Percentiles rank a stretch among this genome's conserved stretches.
phyloP scores from a whole-genome alignment of 2,329 filamentous ascomycete species.

The Aureobasidium melanogenum region DNA sequence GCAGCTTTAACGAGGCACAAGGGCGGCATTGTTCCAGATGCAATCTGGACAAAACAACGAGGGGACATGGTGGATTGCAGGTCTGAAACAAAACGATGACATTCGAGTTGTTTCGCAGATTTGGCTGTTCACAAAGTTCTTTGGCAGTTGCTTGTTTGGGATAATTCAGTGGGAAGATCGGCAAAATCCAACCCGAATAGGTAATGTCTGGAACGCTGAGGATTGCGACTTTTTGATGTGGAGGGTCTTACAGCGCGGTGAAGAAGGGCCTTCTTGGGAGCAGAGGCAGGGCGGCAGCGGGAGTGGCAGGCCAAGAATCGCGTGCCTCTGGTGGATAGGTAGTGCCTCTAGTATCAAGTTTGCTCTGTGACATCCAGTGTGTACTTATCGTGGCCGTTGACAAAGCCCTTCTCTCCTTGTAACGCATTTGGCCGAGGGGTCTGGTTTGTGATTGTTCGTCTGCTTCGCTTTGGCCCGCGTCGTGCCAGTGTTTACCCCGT shows the following conservation, averaged over 20 bases:
- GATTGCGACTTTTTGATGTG: conserved; percentile 9
- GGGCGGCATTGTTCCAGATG: conserved; percentile 5
- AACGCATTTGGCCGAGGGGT: conserved; percentile 4
- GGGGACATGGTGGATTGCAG: background rate
- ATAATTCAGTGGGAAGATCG: background rate
- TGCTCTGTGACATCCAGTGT: background rate
- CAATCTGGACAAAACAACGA: conserved; percentile 6
- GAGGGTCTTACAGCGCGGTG: background rate
- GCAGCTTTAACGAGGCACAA: background rate
- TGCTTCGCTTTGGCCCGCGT: conserved; percentile 10
- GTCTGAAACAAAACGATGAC: background rate
- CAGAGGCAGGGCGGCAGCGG: background rate
- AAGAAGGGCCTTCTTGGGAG: conserved; percentile 1
- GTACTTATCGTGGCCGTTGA: background rate
- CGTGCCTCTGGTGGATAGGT: conserved; percentile 2
- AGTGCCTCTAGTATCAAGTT: background rate
- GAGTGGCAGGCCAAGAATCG: background rate
- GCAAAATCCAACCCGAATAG: background rate
- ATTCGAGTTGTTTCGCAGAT: background rate
- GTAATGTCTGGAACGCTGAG: conserved; percentile 7
- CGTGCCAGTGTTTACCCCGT: conserved; percentile 7
- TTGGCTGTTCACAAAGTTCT: background rate
- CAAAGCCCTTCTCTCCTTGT: background rate
- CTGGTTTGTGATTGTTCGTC: conserved; percentile 2
- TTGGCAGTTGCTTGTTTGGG: background rate